Percentiles rank a stretch among this genome's conserved stretches.
Evolutionary conservation across 176 grass and related monocot genomes (phyloP).

Genomic region (Aegilops speltoides): DNA sequence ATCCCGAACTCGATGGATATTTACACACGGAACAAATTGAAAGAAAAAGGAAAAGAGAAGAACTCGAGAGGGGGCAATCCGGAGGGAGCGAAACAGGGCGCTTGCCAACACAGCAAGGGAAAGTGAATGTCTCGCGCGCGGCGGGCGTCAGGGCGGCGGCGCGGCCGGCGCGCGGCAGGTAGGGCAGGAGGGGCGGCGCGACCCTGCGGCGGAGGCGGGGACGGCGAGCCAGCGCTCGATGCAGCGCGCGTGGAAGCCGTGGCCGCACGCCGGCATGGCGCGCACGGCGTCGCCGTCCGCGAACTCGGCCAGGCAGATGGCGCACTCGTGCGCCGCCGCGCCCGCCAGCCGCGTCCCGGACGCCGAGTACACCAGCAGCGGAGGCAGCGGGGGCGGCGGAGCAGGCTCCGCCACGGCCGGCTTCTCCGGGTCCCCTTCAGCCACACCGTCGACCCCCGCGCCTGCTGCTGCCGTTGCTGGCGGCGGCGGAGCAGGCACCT

Average conservation of each 20-base stretch:
- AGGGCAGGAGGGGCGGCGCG: constrained; percentile 32
- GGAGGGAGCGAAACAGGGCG: too few species aligned
- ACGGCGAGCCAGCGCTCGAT: constrained; percentile 53
- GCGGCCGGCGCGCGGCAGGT: constrained; percentile 41
- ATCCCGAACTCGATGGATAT: too few species aligned
- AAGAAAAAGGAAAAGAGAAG: too few species aligned
- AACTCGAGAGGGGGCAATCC: too few species aligned
- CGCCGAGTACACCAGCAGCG: constrained; percentile 41
- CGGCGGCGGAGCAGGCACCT: constrained; percentile 38
- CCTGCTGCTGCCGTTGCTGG: not conserved
- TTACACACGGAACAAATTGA: too few species aligned
- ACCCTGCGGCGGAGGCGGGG: not conserved
- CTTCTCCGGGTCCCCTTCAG: constrained; percentile 42
- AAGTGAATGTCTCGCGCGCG: too few species aligned
- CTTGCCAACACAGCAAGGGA: too few species aligned
- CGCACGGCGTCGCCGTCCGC: constrained; percentile 56
- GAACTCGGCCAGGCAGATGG: constrained; percentile 69
- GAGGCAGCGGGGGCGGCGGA: not conserved
- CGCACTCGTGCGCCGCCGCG: constrained; percentile 39
- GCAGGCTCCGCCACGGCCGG: not conserved
- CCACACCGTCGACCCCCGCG: too few species aligned
- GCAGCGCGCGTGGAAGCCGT: constrained; percentile 52
- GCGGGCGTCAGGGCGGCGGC: not conserved
- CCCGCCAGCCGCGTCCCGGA: constrained; percentile 43
- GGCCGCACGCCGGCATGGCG: constrained; percentile 42